Evolutionary conservation across 1,284 basidiomycete species (phyloP), one percentile per base, ranked within the genome.

Genomic region (Ustilago curta): DNA sequence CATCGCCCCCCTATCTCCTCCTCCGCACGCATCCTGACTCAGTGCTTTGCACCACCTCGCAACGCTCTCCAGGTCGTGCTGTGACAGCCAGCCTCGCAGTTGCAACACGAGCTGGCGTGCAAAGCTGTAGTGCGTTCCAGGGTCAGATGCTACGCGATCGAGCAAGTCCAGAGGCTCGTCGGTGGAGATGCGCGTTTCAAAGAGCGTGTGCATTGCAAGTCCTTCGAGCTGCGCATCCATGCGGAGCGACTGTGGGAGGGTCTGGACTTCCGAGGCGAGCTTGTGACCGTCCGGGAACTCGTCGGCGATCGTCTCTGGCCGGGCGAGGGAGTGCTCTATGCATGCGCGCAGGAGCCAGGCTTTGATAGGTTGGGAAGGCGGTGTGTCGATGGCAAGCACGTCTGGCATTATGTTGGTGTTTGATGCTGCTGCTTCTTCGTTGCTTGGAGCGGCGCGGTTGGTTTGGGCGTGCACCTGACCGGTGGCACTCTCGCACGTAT

Each of bases 181-280:
- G 11, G 49, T 54, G 3, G 64, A 58, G 19, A 78, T 19, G 18
- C 66, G 61, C 5, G 63, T 54, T 47, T 76, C 76, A 31, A 78
- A 68, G 4, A 61, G 58, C 8, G 72, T 52, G 19, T 60, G 19
- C 19, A 78, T 50, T 1, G 55, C 42, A n/a, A 71, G 45, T 3
- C 73, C 72, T 55, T 72, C 69, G 44, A 68, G 55, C 32, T 75
- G 73, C 0, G 73, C 72, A 19, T 78, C 72, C 70, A 71, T 68
- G 7, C 59, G 59, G 14, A 73, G 59, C 14, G 70, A 73, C 23
- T 73, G 70, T 8, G 66, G 48, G 21, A 77, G 59, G n/a, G 23
- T 48, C 50, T 78, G 76, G 7, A 70, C 69, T 42, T 72, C 65
- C 8, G 74, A 76, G 14, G 69, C 68, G 31, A 78, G 66, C 32